Percentiles rank a stretch among this genome's conserved stretches.
Conservation (phyloP, 805 yeast species). For the Wickerhamomyces canadensis region DNA sequence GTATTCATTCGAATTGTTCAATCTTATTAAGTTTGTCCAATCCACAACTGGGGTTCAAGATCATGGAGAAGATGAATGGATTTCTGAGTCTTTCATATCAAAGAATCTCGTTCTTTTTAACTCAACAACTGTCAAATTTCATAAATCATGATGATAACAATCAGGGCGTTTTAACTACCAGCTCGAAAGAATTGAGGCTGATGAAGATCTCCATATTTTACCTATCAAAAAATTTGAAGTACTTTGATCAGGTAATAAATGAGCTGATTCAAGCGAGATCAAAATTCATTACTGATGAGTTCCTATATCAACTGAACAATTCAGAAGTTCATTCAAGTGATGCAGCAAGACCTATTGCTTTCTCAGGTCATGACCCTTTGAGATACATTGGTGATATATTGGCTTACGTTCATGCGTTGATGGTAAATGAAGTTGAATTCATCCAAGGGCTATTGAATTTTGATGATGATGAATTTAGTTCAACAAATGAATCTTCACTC, state of each 20-base stretch:
- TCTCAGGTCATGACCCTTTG: slow-evolving; percentile 73
- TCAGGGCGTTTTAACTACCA: slow-evolving; percentile 5
- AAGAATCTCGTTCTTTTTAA: slow-evolving; percentile 41
- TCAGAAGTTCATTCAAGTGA: slow-evolving; percentile 16
- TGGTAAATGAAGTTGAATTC: slow-evolving; percentile 83
- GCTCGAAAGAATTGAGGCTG: slow-evolving; percentile 14
- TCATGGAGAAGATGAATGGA: slow-evolving; percentile 52
- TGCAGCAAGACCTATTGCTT: slow-evolving; percentile 43
- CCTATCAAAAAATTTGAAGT: slow-evolving; percentile 37
- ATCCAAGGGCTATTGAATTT: slow-evolving; percentile 56
- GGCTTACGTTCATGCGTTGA: slow-evolving; percentile 80
- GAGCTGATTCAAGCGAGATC: slow-evolving; percentile 70
- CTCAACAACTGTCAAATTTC: slow-evolving; percentile 23
- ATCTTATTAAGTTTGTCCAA: slow-evolving; percentile 66
- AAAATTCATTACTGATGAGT: slow-evolving; percentile 58
- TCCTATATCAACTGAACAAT: slow-evolving; percentile 46
- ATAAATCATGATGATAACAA: slow-evolving; percentile 13
- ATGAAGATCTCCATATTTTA: slow-evolving; percentile 30
- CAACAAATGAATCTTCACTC: no score
- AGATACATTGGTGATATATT: slow-evolving; percentile 82
- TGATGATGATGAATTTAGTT: slow-evolving; percentile 16
- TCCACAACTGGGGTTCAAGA: slow-evolving; percentile 56
- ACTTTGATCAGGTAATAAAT: slow-evolving; percentile 53
- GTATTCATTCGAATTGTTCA: slow-evolving; percentile 62
- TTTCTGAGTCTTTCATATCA: slow-evolving; percentile 49